phyloP scores from a whole-genome alignment of 352 stramenopile genomes.

The Blastocystis sp. region DNA sequence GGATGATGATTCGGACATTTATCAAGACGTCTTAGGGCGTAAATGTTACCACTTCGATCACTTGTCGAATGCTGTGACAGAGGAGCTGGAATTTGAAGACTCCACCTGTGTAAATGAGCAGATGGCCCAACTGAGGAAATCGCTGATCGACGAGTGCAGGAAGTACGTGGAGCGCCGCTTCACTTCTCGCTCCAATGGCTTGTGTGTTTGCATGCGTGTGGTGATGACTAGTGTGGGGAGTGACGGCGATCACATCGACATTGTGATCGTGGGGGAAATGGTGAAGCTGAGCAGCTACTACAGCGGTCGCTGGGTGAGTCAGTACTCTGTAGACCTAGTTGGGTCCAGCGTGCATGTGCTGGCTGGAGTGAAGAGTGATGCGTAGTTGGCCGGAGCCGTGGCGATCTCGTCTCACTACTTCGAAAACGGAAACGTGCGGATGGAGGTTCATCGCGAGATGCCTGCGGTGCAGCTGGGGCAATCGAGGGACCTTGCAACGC shows the following conservation, averaged over 20 bases:
- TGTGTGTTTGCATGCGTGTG: not conserved
- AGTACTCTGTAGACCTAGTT: conserved; percentile 11
- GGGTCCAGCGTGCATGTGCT: not conserved
- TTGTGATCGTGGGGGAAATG: conserved; percentile 22
- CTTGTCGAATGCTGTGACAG: not conserved
- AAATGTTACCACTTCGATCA: conserved; percentile 10
- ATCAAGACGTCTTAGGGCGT: not conserved
- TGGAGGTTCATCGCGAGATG: conserved; percentile 35
- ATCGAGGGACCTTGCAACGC: not conserved
- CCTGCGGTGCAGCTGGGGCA: not conserved
- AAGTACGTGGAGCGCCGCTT: conserved; percentile 29
- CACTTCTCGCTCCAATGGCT: not conserved
- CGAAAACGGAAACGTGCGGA: conserved; percentile 53
- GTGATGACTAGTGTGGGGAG: conserved; percentile 15
- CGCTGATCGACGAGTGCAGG: conserved; percentile 16
- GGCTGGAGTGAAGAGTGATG: not conserved
- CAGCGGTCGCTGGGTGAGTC: conserved; percentile 44
- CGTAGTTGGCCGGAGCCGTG: not conserved
- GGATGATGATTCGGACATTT: conserved; percentile 25
- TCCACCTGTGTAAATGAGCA: not conserved
- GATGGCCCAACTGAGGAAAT: not conserved
- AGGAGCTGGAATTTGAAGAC: not conserved
- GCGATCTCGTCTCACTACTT: conserved; percentile 40
- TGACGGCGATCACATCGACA: conserved; percentile 36
- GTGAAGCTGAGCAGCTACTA: conserved; percentile 33